Conservation (phyloP, 108 stramenopile genomes). For the Tribonema minus region DNA sequence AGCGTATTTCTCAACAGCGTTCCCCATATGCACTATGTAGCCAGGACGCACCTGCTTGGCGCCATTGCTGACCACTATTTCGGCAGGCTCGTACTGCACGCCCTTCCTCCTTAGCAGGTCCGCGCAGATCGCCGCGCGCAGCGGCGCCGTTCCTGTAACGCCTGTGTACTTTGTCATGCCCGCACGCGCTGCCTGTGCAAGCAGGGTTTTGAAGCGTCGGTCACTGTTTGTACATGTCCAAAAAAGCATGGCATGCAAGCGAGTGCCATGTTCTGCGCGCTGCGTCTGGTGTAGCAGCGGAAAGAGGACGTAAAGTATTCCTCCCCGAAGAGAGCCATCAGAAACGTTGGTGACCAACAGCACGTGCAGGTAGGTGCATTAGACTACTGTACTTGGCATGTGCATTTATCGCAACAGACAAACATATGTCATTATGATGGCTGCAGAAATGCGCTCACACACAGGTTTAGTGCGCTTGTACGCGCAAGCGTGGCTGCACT, state of each 20-base stretch:
- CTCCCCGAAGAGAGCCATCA: too few relatives aligned
- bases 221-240: too few relatives aligned
- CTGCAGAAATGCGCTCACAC: too few relatives aligned
- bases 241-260: not conserved
- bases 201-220: not conserved
- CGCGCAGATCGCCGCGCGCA: slow-evolving; percentile 76
- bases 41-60: slow-evolving; percentile 66
- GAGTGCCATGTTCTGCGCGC: too few relatives aligned
- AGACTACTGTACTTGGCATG: too few relatives aligned
- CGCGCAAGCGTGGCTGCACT: too few relatives aligned
- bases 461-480: too few relatives aligned
- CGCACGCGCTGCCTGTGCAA: slow-evolving; percentile 43
- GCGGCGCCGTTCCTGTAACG: slow-evolving; percentile 74
- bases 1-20: too few relatives aligned
- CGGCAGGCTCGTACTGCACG: slow-evolving; percentile 67
- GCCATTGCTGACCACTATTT: slow-evolving; percentile 91
- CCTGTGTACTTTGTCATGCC: slow-evolving; percentile 87
- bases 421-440: too few relatives aligned
- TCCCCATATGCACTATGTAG: not conserved
- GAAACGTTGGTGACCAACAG: too few relatives aligned
- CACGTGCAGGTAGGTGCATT: too few relatives aligned
- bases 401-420: too few relatives aligned
- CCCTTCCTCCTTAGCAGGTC: slow-evolving; percentile 78
- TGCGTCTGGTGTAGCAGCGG: not conserved
- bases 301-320: not conserved